Evolutionary conservation across 192 early-diverging fungal species (phyloP), one percentile per base, ranked within the genome.

Genomic region (Piromyces sp.): DNA sequence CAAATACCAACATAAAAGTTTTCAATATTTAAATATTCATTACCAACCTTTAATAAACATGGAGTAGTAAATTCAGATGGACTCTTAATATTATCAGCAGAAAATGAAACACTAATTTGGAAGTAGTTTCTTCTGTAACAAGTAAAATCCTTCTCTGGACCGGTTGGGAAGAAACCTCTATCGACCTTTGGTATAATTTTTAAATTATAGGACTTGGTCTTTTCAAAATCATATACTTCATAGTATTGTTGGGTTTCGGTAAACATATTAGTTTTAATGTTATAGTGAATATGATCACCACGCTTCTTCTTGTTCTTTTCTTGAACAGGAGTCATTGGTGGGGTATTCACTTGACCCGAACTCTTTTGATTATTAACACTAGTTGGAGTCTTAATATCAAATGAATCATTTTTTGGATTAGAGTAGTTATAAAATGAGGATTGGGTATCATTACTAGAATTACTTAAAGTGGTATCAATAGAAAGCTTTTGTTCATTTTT

Each of bases 61-160:
- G 92, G 90, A 15, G 90, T 83, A 30, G 88, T n/a, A 68, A 68
- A n/a, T 16, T 29, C 81, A 28, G 83, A 22, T 7, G 26, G 80
- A n/a, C 80, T 82, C 5, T 40, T n/a, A 5, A 79, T n/a, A 42
- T 89, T 87, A 58, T 40, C 42, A 42, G 87, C 82, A 12, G 91
- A 86, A 85, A 95, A 94, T 14, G 91, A 85, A 16, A 88, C 87
- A 68, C 89, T 91, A 19, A 98, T 89, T 83, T 97, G 95, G 79
- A 97, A 97, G 85, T 97, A 98, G 85, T 98, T 98, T 83, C 96
- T 91, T 6, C 96, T 89, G 85, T 98, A 98, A 81, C 96, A 97
- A 5, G 96, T 96, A 95, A 95, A 98, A 82, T 96, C 95, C 79
- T 88, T 89, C 58, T 93, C 91, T n/a, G 51, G 51, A n/a, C 51